Conservation (phyloP, 2,329 filamentous ascomycete species). For the Pseudocercospora musae region DNA sequence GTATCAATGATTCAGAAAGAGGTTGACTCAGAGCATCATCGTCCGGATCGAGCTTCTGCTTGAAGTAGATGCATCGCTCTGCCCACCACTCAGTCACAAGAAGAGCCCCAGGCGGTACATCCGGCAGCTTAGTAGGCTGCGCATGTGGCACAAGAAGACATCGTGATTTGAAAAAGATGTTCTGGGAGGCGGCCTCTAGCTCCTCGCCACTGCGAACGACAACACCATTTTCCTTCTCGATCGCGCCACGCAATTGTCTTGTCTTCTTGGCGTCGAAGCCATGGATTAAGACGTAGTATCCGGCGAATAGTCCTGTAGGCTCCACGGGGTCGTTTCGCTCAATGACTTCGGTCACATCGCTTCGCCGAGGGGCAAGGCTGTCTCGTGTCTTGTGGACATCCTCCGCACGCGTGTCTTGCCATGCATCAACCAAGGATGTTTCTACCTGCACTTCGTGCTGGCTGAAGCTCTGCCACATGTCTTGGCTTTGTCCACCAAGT, state of each 20-base stretch:
- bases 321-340: neutral
- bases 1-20: constrained; percentile 52
- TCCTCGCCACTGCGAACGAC: constrained; percentile 26
- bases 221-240: constrained; percentile 32
- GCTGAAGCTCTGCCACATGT: constrained; percentile 88
- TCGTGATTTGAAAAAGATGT: constrained; percentile 17
- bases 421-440: constrained; percentile 24
- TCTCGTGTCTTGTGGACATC: constrained; percentile 15
- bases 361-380: constrained; percentile 3
- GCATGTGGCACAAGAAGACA: constrained; percentile 37
- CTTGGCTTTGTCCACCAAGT: constrained; percentile 72
- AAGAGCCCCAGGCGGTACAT: constrained; percentile 33
- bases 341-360: neutral
- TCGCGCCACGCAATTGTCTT: constrained; percentile 21
- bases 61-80: constrained; percentile 79
- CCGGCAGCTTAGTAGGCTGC: constrained; percentile 21
- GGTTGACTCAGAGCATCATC: constrained; percentile 73
- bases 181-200: constrained; percentile 21
- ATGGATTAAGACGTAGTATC: constrained; percentile 28
- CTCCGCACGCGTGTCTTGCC: constrained; percentile 19
- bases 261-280: constrained; percentile 28
- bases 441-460: constrained; percentile 31
- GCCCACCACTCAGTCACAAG: constrained; percentile 88
- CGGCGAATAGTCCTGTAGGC: constrained; percentile 30
- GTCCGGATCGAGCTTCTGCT: constrained; percentile 65